Base-by-base conservation (phyloP, 805 yeast genomes). In the Tetrapisispora pingtungensis region DNA sequence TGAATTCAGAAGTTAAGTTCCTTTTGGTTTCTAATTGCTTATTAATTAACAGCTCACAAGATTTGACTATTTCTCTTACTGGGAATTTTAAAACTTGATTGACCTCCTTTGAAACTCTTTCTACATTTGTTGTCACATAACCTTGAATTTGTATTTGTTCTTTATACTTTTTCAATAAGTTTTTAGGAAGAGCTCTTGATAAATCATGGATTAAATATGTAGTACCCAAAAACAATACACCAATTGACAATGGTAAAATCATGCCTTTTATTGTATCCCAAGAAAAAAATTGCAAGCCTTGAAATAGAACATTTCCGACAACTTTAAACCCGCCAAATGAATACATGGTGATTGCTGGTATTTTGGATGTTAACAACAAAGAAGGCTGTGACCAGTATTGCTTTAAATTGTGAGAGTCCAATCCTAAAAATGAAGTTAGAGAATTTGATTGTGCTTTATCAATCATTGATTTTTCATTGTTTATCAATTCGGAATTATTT, bases 101-200 rank as follows among this genome's bases (percentile, higher is more conserved):
- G 46, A 87, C 84, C 58, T 90, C 97, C 51, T 76, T 78, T 0
- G 95, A 72, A 7, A 93, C 75, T 48, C 98, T 72, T 40, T 73
- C 74, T 1, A 96, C 79, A 59, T 89, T 90, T 37, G 70, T 55
- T 53, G 84, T 93, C 12, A 84, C 79, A 55, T 88, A 93, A 48
- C 89, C 96, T 52, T 79, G 64, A 14, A 74, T 75, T 35, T 70
- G 70, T 30, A 93, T 68, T 55, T 81, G 83, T 7, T 58, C 58
- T 49, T 74, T 75, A 51, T 90, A 75, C 62, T 84, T 86, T 40
- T 73, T 70, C 0, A 93, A 87, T 46, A 87, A 73, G 46, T 88
- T 88, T 51, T 87, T 71, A 17, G 96, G 94, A 54, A 86, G 78
- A 0, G 97, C 95, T 54, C 82, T 77, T 2, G 97, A 97, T 13